A percentile compares a stretch with the other conserved stretches of the same genome.
Conservation (phyloP, 2,329 filamentous ascomycete genomes). For the Colletotrichum musae region DNA sequence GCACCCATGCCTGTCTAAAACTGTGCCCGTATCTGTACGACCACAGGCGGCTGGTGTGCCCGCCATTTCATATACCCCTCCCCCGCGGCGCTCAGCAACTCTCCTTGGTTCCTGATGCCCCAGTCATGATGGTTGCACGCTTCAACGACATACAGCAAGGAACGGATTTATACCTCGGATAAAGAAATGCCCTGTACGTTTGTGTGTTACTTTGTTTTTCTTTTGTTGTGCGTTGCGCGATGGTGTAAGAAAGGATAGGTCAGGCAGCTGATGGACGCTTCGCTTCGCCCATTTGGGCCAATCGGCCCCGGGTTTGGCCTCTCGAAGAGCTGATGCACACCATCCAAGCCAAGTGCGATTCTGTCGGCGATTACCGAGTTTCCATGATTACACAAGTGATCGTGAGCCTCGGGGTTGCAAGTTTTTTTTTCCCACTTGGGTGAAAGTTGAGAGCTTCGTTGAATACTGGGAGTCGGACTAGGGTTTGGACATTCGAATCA, state of each 20-base stretch:
- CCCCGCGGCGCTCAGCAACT: slow-evolving; percentile 15
- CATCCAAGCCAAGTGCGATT: too few species aligned
- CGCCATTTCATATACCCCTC: slow-evolving; percentile 36
- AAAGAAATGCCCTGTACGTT: slow-evolving; percentile 26
- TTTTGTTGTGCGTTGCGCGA: slow-evolving; percentile 25
- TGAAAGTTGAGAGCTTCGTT: not conserved
- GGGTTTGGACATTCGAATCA: slow-evolving; percentile 14
- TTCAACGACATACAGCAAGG: slow-evolving; percentile 40
- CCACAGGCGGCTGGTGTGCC: not conserved
- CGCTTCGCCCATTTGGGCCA: slow-evolving; percentile 8
- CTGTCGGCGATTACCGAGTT: too few species aligned
- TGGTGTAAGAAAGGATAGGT: slow-evolving; percentile 20
- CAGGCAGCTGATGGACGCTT: not conserved
- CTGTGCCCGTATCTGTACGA: slow-evolving; percentile 12
- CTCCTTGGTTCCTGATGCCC: slow-evolving; percentile 17
- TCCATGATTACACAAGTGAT: too few species aligned
- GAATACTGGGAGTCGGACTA: slow-evolving; percentile 20
- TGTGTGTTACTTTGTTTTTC: slow-evolving; percentile 21
- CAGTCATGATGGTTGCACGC: slow-evolving; percentile 35
- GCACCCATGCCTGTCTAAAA: not conserved
- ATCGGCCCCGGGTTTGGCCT: not conserved
- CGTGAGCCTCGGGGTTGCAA: too few species aligned
- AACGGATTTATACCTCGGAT: slow-evolving; percentile 39
- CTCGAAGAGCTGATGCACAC: not conserved
- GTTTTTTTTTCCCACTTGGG: too few species aligned